Percentiles rank a stretch among this genome's conserved stretches.
Evolutionary conservation across 2,329 filamentous ascomycete species (phyloP).

Genomic region (Lachnellula hyalina): DNA sequence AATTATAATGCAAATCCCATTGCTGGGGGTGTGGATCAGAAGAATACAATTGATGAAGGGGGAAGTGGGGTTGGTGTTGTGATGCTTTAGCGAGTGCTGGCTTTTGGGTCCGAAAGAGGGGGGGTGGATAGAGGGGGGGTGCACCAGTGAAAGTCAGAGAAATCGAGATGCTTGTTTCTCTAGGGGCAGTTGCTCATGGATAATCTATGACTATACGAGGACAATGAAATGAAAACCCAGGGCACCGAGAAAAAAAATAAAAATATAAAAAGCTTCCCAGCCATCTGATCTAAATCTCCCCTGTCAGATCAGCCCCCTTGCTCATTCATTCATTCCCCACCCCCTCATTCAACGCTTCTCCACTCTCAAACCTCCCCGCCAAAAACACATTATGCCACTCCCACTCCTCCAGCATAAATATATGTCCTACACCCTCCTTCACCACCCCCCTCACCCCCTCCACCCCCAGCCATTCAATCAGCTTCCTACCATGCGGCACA

Average conservation of each 20-base stretch:
- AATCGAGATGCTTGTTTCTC: not conserved
- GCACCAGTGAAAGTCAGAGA: not conserved
- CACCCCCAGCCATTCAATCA: conserved; percentile 61
- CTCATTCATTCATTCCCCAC: not conserved
- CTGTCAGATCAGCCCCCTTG: not conserved
- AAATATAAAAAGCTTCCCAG: no score
- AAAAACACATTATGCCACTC: conserved; percentile 58
- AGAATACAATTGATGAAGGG: conserved; percentile 70
- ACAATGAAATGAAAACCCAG: not conserved
- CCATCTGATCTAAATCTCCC: not conserved
- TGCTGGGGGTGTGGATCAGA: conserved; percentile 74
- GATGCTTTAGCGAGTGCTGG: conserved; percentile 52
- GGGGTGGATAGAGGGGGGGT: not conserved
- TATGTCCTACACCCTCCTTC: conserved; percentile 70
- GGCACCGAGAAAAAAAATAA: no score
- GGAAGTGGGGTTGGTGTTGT: conserved; percentile 88
- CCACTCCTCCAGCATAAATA: conserved; percentile 65
- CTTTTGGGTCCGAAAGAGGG: not conserved
- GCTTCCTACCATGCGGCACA: conserved; percentile 60
- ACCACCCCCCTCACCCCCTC: conserved; percentile 53
- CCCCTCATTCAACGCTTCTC: conserved; percentile 13
- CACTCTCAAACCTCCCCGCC: conserved; percentile 40
- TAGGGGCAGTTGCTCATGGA: not conserved
- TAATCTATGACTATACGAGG: not conserved
- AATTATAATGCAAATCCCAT: conserved; percentile 91